Conservation (phyloP, 2,329 filamentous ascomycete genomes). For the Penicillium fuscoglaucum region DNA sequence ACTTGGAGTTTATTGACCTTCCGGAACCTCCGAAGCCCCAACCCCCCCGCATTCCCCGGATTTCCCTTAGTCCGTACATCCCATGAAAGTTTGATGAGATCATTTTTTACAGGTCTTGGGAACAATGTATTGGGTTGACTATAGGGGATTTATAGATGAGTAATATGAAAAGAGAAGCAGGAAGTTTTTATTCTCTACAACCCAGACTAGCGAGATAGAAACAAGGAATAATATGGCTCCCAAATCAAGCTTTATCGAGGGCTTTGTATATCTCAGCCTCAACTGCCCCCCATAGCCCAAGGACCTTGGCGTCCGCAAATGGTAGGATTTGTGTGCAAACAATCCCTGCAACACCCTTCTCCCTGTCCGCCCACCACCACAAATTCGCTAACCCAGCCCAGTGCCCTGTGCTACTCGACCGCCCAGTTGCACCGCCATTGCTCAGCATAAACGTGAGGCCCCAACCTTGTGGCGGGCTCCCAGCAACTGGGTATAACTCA, state of each 20-base stretch:
- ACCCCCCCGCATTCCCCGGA: background rate
- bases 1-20: background rate
- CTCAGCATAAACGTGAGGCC: conserved; percentile 61
- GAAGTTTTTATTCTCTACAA: background rate
- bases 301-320: conserved; percentile 47
- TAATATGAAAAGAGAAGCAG: background rate
- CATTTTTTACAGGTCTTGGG: background rate
- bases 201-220: background rate
- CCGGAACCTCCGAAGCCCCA: background rate
- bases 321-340: conserved; percentile 55
- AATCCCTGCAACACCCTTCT: conserved; percentile 58
- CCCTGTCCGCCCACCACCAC: conserved; percentile 64
- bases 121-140: background rate
- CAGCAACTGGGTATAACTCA: conserved; percentile 53
- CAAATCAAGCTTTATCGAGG: background rate
- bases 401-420: conserved; percentile 52
- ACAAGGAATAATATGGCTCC: background rate
- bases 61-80: background rate
- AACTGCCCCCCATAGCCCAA: conserved; percentile 42
- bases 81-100: background rate
- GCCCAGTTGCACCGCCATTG: conserved; percentile 51
- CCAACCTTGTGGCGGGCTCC: conserved; percentile 60
- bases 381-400: conserved; percentile 64
- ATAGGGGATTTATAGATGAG: background rate
- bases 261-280: conserved; percentile 13